Evolutionary conservation across 163 green algal genomes (phyloP).

Genomic region (Prototheca wickerhamii): DNA sequence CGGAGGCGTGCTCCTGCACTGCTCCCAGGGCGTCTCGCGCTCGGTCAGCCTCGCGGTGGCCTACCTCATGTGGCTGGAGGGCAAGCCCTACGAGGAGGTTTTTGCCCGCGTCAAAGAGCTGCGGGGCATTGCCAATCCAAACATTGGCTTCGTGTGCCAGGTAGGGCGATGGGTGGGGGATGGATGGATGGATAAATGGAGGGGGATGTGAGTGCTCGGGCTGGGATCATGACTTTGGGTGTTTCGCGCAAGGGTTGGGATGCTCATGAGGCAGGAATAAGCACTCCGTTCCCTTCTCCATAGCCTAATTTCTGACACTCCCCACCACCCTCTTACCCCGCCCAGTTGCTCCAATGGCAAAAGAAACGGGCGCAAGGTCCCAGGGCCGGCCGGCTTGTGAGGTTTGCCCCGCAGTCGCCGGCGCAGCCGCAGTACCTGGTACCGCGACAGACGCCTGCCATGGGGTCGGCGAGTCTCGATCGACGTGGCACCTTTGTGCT

Average conservation of each 20-base stretch:
- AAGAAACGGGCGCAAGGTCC: slow-evolving; percentile 41
- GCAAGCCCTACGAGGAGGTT: slow-evolving; percentile 67
- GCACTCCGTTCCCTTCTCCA: background rate
- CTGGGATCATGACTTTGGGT: background rate
- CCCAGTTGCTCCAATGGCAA: slow-evolving; percentile 53
- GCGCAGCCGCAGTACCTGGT: slow-evolving; percentile 65
- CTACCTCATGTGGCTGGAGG: slow-evolving; percentile 87
- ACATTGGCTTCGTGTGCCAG: slow-evolving; percentile 88
- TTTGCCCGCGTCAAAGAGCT: slow-evolving; percentile 56
- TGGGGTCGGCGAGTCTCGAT: slow-evolving; percentile 50
- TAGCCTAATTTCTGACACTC: too few relatives aligned
- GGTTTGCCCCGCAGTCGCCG: slow-evolving; percentile 63
- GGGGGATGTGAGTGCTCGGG: background rate
- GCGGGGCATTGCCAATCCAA: slow-evolving; percentile 82
- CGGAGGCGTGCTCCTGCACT: slow-evolving; percentile 88
- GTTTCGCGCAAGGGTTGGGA: too few relatives aligned
- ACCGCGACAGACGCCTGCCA: slow-evolving; percentile 29
- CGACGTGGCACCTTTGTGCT: slow-evolving; percentile 63
- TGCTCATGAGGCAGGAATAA: background rate
- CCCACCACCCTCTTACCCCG: background rate
- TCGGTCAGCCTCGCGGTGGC: slow-evolving; percentile 80
- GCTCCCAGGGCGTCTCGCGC: slow-evolving; percentile 90
- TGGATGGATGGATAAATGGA: slow-evolving; percentile 8
- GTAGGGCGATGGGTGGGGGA: slow-evolving; percentile 2
- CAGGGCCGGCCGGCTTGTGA: slow-evolving; percentile 25